These are phyloP conservation scores for Ligustrum vulgare DNA, from an alignment of 257 asterid species.

Conservation along the genomic window DNA sequence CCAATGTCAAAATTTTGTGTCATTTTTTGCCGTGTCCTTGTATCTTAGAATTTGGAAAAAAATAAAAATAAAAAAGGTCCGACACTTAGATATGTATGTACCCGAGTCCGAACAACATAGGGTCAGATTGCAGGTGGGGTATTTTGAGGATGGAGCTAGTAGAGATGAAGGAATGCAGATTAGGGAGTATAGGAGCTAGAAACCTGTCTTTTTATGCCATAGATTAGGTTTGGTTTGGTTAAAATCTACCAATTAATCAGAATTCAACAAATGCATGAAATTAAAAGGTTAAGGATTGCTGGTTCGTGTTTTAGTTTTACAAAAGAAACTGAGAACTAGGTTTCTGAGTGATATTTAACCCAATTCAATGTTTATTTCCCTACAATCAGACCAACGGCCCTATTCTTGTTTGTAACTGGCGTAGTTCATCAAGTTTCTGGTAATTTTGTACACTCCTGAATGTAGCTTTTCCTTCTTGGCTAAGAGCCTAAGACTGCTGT, in stretches of 20 bases:
- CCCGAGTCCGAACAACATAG: too few relatives aligned
- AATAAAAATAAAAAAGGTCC: too few relatives aligned
- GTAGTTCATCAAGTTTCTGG: background rate
- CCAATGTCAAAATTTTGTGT: too few relatives aligned
- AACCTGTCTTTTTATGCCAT: background rate
- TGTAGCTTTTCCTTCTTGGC: background rate
- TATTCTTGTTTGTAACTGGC: background rate
- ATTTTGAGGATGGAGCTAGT: background rate
- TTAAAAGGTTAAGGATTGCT: background rate
- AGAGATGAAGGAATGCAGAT: background rate
- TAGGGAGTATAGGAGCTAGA: background rate
- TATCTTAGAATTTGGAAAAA: too few relatives aligned
- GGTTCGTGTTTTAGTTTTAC: background rate
- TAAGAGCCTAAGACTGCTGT: background rate
- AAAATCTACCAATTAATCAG: background rate
- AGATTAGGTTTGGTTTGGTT: background rate
- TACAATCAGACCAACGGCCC: background rate
- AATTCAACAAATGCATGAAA: background rate
- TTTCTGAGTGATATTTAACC: background rate
- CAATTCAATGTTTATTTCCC: background rate
- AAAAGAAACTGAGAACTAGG: background rate
- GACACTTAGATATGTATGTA: too few relatives aligned
- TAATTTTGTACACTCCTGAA: background rate
- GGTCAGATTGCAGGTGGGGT: background rate
- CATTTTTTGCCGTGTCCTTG: too few relatives aligned